Base-by-base conservation (phyloP, 2,329 filamentous ascomycete genomes). In the Onygena corvina region DNA sequence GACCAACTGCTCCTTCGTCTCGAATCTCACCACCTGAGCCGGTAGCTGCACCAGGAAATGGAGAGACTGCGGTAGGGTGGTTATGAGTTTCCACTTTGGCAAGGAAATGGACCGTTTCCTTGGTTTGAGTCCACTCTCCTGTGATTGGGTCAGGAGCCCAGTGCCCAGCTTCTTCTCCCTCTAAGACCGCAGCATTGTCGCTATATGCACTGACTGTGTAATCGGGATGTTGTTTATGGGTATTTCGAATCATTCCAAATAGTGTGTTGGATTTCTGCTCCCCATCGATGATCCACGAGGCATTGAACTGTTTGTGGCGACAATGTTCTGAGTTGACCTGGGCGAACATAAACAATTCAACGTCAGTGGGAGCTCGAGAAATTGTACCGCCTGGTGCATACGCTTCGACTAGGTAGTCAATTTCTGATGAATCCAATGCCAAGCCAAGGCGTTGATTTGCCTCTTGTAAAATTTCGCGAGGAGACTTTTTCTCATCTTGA, bases 241-340 rank as follows among this genome's bases (percentile, higher is more conserved):
- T 98, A 65, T 95, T 94, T 57, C 84, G 79, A 62, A 98, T 98
- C 92, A 98, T 96, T 30, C 81, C 81, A 62, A 98, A 98, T 5
- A 98, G 75, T 56, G 83, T 90, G 63, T 84, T 77, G 40, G 79
- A 76, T 75, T 89, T 92, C 55, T 75, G 71, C 57, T 84, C 74
- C 47, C 89, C 89, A 64, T 98, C 89, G 59, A 98, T 93, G 12
- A 83, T 92, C 87, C 92, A 98, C 52, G 81, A 83, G 23, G 92
- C 89, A 67, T 98, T 98, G 77, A 98, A 98, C 59, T 93, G 85
- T 73, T 95, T 94, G 63, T 83, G 79, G 51, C 79, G 70, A 62
- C 79, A 94, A 68, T 96, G 90, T 74, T 98, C 92, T 2, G 90
- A 96, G 72, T 96, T 96, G 64, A 98, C 90, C 69, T 98, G 92